Evolutionary conservation across 345 rosid genomes (phyloP).

Genomic region (Sonneratia alba): DNA sequence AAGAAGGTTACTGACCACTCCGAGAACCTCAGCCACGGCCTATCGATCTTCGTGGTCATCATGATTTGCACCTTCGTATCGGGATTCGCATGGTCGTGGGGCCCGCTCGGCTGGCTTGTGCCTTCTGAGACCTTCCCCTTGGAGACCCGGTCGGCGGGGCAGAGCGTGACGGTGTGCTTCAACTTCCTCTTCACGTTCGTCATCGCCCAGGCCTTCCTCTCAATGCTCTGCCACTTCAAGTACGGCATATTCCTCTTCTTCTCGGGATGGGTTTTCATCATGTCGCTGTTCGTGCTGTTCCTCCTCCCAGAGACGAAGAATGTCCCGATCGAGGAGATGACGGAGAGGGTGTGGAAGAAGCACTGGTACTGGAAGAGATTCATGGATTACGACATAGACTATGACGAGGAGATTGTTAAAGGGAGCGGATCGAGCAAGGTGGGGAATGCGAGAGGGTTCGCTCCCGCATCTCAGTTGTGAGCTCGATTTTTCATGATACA

Average conservation of each 20-base stretch:
- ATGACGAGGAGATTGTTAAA: background rate
- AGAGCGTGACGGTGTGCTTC: constrained; percentile 77
- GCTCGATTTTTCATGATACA: background rate
- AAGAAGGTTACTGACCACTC: constrained; percentile 66
- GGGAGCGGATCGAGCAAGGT: constrained; percentile 33
- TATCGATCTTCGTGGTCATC: constrained; percentile 52
- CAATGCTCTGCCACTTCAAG: constrained; percentile 93
- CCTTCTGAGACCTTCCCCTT: constrained; percentile 90
- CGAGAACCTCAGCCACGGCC: constrained; percentile 28
- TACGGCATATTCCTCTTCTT: constrained; percentile 90
- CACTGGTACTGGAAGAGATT: constrained; percentile 96
- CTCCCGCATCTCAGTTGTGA: constrained; percentile 31
- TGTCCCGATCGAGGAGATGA: constrained; percentile 96
- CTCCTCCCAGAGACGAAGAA: constrained; percentile 85
- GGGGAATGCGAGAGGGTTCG: constrained; percentile 37
- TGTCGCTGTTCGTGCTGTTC: constrained; percentile 74
- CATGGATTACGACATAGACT: constrained; percentile 47
- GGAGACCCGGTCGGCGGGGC: constrained; percentile 95
- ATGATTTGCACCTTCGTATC: constrained; percentile 81
- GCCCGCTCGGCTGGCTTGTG: constrained; percentile 91
- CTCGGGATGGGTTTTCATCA: constrained; percentile 70
- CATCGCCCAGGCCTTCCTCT: constrained; percentile 90
- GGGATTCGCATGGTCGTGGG: constrained; percentile 98
- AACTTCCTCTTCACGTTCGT: constrained; percentile 84
- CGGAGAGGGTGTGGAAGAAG: constrained; percentile 83